These are phyloP conservation scores for Zelonia costaricensis DNA, from an alignment of 208 protist genomes.

Conservation along the genomic window DNA sequence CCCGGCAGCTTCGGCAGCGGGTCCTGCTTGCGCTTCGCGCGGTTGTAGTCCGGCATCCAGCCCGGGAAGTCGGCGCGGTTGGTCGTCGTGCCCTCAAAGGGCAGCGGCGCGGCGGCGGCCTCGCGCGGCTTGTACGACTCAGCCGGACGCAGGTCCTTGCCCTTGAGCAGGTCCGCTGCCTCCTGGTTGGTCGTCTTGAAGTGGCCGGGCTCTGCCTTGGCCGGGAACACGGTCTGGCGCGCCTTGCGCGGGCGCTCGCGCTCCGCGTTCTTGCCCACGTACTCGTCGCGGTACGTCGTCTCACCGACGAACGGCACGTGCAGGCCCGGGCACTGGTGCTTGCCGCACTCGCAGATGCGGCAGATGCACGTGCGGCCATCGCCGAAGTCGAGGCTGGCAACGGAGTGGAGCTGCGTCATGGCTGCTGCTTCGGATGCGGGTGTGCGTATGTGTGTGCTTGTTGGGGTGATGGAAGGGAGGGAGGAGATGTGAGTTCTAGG, in stretches of 20 bases:
- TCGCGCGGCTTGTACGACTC: constrained; percentile 87
- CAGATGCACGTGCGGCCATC: constrained; percentile 89
- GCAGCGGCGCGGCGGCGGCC: constrained; percentile 48
- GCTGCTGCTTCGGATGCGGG: neutral
- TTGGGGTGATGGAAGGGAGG: neutral
- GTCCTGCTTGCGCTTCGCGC: constrained; percentile 64
- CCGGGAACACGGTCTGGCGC: constrained; percentile 56
- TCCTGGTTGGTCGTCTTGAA: constrained; percentile 91
- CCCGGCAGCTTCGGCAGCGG: constrained; percentile 80
- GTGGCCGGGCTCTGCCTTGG: constrained; percentile 82
- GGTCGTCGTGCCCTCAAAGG: constrained; percentile 84
- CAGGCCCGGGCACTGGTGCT: constrained; percentile 80
- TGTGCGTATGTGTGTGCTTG: constrained; percentile 7
- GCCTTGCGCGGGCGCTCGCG: constrained; percentile 42
- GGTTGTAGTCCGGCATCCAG: constrained; percentile 78
- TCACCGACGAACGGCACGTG: constrained; percentile 83
- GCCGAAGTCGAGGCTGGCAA: constrained; percentile 89
- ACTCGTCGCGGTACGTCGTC: constrained; percentile 88
- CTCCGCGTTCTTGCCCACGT: constrained; percentile 77
- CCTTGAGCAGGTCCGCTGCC: constrained; percentile 77
- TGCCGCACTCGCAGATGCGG: constrained; percentile 87
- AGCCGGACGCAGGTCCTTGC: constrained; percentile 72
- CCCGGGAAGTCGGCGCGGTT: constrained; percentile 89
- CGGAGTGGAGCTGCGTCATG: constrained; percentile 88
- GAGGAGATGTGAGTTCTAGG: neutral